Percentiles rank a stretch among this genome's conserved stretches.
Conservation (phyloP, 1,139 yeast genomes). For the Groenewaldozyma auringiensis region DNA sequence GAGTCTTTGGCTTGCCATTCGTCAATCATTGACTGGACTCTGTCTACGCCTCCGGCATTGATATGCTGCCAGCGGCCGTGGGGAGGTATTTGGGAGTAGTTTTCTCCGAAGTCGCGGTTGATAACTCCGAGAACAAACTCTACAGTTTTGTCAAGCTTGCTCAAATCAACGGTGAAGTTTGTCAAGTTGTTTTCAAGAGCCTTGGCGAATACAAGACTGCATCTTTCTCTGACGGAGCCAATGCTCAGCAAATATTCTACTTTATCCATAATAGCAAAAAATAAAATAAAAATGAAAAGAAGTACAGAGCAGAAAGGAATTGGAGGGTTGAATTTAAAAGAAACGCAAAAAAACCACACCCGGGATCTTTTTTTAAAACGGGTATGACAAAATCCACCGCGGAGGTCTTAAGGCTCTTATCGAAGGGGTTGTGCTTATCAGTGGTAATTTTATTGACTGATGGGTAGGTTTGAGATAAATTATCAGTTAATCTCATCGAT, state of each 20-base stretch:
- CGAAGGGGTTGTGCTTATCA: no score
- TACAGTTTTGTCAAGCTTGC: slow-evolving; percentile 36
- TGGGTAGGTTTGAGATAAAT: no score
- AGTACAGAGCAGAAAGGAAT: no score
- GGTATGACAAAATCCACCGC: no score
- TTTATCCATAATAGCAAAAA: not conserved
- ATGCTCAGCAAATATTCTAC: slow-evolving; percentile 38
- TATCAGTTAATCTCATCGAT: no score
- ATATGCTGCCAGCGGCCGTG: slow-evolving; percentile 61
- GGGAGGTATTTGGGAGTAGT: slow-evolving; percentile 43
- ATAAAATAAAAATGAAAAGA: no score
- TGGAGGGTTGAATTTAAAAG: no score
- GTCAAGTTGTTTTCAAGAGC: slow-evolving; percentile 32
- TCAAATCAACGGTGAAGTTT: slow-evolving; percentile 41
- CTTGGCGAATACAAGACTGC: slow-evolving; percentile 36
- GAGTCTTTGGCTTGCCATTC: slow-evolving; percentile 28
- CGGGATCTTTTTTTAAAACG: no score
- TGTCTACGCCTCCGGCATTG: slow-evolving; percentile 39
- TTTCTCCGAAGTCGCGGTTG: slow-evolving; percentile 36
- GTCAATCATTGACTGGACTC: slow-evolving; percentile 38
- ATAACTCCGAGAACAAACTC: slow-evolving; percentile 38
- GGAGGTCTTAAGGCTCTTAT: no score
- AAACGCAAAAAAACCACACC: no score
- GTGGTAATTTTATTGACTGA: no score
- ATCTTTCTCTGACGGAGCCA: slow-evolving; percentile 46